A percentile compares a stretch with the other conserved stretches of the same genome.
phyloP scores from a whole-genome alignment of 2,329 filamentous ascomycete species.

The Diaporthe caulivora region DNA sequence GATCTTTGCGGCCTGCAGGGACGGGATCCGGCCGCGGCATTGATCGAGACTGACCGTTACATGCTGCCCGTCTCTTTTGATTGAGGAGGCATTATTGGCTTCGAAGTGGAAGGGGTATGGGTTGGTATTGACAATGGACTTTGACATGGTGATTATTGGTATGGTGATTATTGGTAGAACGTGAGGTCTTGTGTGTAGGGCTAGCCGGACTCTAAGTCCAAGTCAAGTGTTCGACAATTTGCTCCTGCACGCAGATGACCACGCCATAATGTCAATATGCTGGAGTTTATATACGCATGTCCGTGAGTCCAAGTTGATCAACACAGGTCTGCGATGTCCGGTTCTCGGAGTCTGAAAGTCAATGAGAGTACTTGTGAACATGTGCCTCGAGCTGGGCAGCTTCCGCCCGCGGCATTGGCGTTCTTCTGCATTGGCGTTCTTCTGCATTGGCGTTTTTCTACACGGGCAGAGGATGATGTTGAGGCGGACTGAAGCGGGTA shows the following conservation, averaged over 20 bases:
- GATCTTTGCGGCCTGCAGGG: background rate
- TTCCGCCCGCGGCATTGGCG: no score
- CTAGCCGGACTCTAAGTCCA: background rate
- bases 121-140: conserved; percentile 3
- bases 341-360: background rate
- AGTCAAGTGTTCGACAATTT: background rate
- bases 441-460: background rate
- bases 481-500: background rate
- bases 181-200: background rate
- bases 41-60: background rate
- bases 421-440: background rate
- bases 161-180: background rate
- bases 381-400: background rate
- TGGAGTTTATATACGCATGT: background rate
- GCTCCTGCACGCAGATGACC: background rate
- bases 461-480: background rate
- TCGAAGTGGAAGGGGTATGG: conserved; percentile 6
- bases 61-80: conserved; percentile 13
- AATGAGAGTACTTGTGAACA: background rate
- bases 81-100: background rate
- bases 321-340: background rate
- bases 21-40: background rate
- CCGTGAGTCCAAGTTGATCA: background rate
- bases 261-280: background rate
- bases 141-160: background rate